Percentiles rank a stretch among this genome's conserved stretches.
phyloP scores from a whole-genome alignment of 228 moss, liverwort and hornwort species.

The Sphagnum fallax region DNA sequence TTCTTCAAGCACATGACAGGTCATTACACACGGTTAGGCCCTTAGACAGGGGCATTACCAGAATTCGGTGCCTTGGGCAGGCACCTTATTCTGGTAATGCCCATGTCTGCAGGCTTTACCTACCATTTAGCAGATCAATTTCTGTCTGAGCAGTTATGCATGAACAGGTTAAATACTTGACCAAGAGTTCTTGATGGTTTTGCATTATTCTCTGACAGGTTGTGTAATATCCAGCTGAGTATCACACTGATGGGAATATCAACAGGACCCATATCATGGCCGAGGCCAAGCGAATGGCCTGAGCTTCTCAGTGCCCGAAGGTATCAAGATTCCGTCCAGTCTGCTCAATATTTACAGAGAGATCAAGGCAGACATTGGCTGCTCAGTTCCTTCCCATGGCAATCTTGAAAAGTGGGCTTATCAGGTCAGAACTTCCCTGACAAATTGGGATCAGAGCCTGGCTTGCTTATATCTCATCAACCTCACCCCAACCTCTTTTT shows the following conservation, averaged over 20 bases:
- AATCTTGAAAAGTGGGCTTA: slow-evolving; percentile 56
- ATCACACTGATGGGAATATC: not conserved
- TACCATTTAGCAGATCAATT: not conserved
- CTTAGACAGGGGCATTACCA: too few species aligned
- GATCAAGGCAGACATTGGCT: slow-evolving; percentile 36
- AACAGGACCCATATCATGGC: slow-evolving; percentile 55
- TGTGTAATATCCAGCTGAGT: too few species aligned
- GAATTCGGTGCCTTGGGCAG: too few species aligned
- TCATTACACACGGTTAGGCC: too few species aligned
- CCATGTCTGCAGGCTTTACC: too few species aligned
- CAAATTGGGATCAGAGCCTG: not conserved
- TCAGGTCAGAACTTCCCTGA: slow-evolving; percentile 19
- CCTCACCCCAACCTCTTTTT: not conserved
- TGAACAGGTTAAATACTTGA: not conserved
- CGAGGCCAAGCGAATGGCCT: slow-evolving; percentile 50
- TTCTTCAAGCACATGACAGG: not conserved
- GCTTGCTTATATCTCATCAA: not conserved
- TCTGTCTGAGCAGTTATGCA: not conserved
- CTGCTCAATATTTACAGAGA: slow-evolving; percentile 49
- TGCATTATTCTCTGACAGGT: too few species aligned
- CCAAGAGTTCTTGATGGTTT: not conserved
- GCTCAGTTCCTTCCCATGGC: slow-evolving; percentile 32
- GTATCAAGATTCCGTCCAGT: slow-evolving; percentile 38
- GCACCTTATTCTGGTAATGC: too few species aligned
- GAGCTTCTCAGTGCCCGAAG: slow-evolving; percentile 40